Base-by-base conservation (phyloP, 1,284 basidiomycete genomes). In the Sphaerobolus stellatus region DNA sequence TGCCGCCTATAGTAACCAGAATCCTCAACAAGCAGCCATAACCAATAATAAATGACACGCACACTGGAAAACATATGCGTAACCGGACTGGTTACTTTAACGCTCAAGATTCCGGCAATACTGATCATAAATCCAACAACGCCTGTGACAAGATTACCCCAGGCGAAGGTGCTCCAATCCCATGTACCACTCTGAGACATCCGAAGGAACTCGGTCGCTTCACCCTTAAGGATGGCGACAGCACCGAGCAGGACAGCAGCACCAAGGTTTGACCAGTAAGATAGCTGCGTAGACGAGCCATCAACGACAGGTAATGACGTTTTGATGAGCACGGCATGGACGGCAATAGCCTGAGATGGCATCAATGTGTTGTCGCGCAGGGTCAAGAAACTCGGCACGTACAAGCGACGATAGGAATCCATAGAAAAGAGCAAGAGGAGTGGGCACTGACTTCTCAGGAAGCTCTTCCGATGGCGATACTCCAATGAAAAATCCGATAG, bases 251-350 rank as follows among this genome's bases (percentile, higher is more conserved):
- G 47, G 8, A 60, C 29, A 5, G 61, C 58, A 3, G 64, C 57
- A 18, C 59, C 58, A 3, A 63, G 56, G 52, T 66, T 66, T 29
- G 61, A 64, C 61, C 64, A 66, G 49, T 65, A 66, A 5, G 64
- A 56, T 6, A 66, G 54, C 40, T 64, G 56, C 18, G 64, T 59
- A 5, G 63, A 52, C n/a, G 59, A 62, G 20, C 56, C 58, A 36
- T 60, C 54, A 34, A 66, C 61, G 43, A 58, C 51, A 8, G 58
- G 57, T 20, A 64, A 56, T 8, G 64, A 62, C 8, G 56, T 54
- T 45, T 68, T 68, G 55, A 68, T 62, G 20, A 68, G 57, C 7
- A 68, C 65, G 3, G 66, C 64, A 49, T 68, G 67, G 16, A 68
- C 51, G 13, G 67, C 65, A 24, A 65, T 53, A 5, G 52, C 9